Percentiles rank a stretch among this genome's conserved stretches.
phyloP scores from a whole-genome alignment of 176 grass and related monocot species.

The Eragrostis curvula region DNA sequence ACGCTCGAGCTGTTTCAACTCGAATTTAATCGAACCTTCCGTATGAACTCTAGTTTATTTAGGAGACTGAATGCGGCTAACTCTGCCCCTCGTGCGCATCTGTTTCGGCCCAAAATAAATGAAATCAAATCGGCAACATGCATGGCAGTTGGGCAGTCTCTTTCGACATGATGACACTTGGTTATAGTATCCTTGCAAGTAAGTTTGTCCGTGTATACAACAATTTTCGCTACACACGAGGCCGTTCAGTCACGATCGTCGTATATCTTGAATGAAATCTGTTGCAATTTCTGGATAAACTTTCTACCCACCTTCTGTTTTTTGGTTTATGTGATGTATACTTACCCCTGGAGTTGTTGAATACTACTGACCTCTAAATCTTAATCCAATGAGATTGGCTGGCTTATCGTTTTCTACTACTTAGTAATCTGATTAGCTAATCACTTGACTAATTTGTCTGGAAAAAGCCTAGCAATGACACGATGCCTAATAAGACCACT shows the following conservation, averaged over 20 bases:
- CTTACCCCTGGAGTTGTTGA: neutral
- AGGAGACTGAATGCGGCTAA: neutral
- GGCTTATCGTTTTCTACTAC: neutral
- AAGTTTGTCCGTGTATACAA: neutral
- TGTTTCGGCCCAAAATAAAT: neutral
- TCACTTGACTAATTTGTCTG: too few species aligned
- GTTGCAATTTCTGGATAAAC: neutral
- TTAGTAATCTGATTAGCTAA: too few species aligned
- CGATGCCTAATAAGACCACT: too few species aligned
- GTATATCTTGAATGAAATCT: neutral
- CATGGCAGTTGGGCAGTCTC: constrained; percentile 6
- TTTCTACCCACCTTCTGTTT: constrained; percentile 3
- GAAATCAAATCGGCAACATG: neutral
- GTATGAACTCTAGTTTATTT: too few species aligned
- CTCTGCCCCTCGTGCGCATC: neutral
- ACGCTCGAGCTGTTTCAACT: neutral
- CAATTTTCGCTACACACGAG: neutral
- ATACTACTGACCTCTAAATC: neutral
- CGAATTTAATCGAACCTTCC: neutral
- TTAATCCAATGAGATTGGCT: neutral
- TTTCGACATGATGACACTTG: constrained; percentile 7
- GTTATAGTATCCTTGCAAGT: neutral
- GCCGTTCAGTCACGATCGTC: neutral
- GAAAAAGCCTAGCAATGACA: too few species aligned
- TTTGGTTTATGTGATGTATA: neutral